phyloP scores from a whole-genome alignment of 805 yeast species.

The Wickerhamiella domercqiae region DNA sequence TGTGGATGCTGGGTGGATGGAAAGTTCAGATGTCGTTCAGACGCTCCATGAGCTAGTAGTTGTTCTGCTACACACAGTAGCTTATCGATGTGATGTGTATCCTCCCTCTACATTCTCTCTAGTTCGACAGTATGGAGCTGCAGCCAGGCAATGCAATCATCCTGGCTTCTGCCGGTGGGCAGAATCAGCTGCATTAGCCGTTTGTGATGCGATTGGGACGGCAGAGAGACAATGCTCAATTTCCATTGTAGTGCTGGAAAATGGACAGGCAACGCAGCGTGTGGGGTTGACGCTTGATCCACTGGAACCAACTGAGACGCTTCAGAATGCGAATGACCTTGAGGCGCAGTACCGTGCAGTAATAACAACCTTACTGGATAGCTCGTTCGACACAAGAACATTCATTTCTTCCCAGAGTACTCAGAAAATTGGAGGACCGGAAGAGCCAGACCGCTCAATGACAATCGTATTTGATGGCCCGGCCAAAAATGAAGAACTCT shows the following conservation, averaged over 20 bases:
- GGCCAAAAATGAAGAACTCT: slow-evolving; percentile 3
- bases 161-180: slow-evolving; percentile 34
- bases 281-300: slow-evolving; percentile 26
- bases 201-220: slow-evolving; percentile 9
- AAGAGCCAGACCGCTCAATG: not conserved
- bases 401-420: not conserved
- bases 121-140: slow-evolving; percentile 30
- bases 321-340: not conserved
- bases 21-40: slow-evolving; percentile 15
- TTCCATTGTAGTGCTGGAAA: slow-evolving; percentile 27
- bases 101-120: slow-evolving; percentile 35
- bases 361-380: not conserved
- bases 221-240: slow-evolving; percentile 4
- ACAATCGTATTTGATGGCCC: not conserved
- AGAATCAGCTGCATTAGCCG: slow-evolving; percentile 25
- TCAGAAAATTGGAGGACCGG: not conserved
- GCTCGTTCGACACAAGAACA: not conserved
- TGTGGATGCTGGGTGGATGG: slow-evolving; percentile 5
- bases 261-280: slow-evolving; percentile 25
- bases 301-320: slow-evolving; percentile 16
- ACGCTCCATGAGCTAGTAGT: slow-evolving; percentile 34
- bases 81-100: slow-evolving; percentile 39
- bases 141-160: slow-evolving; percentile 31
- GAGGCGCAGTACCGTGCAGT: slow-evolving; percentile 1
- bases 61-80: slow-evolving; percentile 38